Evolutionary conservation across 2,329 filamentous ascomycete genomes (phyloP), one percentile per base, ranked within the genome.

Genomic region (Colletotrichum tamarilloi): DNA sequence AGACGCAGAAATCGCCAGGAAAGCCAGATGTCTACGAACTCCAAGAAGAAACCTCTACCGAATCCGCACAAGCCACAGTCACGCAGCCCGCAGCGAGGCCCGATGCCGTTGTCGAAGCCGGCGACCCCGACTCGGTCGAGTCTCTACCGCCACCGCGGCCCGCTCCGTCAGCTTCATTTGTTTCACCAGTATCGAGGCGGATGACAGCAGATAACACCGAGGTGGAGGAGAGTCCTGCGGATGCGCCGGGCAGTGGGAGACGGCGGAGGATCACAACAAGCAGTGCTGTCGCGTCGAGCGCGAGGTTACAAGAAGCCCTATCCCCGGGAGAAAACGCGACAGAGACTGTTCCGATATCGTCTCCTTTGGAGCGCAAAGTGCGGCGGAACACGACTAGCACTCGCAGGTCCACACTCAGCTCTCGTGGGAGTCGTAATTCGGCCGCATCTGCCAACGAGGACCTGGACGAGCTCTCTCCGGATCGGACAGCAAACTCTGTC

Each of bases 161-260:
- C 0, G 59, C 69, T 14, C 46, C 76, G 4, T n/a, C 59, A 24
- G 59, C 65, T 22, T 63, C 59, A 14, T 55, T 65, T 19, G 58
- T 65, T 16, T 75, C 73, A 19, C 65, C 67, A 3, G 52, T 68
- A 24, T 59, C 53, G 16, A 66, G 69, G 46, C 60, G 53, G 35
- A 52, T 49, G 12, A 53, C 69, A 11, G 24, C 60, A 12, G 55
- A 75, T 16, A 74, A 77, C 19, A 85, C 88, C 60, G 86, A 88
- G 77, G 83, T 89, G 16, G 82, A 81, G 46, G 88, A 91, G 76
- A 90, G 88, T 68, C 89, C 90, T 0, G 80, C 76, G 9, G 79
- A 87, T 75, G 88, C 88, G 16, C 89, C 89, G 1, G 89, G 89
- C 2, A 91, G 88, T 75, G 89, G 89, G 1, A 85, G 84, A 9